Base-by-base conservation (phyloP, 2,329 filamentous ascomycete genomes). In the Pyrenochaeta sp. region DNA sequence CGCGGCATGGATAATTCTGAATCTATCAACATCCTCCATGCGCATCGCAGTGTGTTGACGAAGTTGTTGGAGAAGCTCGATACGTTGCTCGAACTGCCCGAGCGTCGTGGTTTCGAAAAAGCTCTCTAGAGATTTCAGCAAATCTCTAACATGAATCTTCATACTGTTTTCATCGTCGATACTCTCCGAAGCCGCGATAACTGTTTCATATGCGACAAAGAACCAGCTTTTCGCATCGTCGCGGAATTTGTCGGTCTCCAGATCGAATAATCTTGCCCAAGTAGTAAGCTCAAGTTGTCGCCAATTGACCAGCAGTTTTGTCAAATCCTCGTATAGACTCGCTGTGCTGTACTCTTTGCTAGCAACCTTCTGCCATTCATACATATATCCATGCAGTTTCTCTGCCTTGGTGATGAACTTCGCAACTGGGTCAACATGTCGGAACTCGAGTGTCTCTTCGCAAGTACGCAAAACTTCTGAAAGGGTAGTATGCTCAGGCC, bases 301-400 rank as follows among this genome's bases (percentile, higher is more conserved):
- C 96, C 96, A 99, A 69, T 85, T 86, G 49, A 98, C 89, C 45
- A 97, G 89, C 21, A 91, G 85, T 44, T 87, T 85, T 0, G 93
- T 97, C 11, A 98, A 78, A 39, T 87, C 84, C 56, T 96, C 89
- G 62, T 96, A 92, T 2, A 93, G 79, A 9, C 82, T 74, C 1
- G 84, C 82, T 1, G 89, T 90, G 9, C 86, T 89, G 72, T 90
- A 91, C 32, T 90, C 86, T 58, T 87, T 87, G 78, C 91, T 96
- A 2, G 94, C 93, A 76, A 97, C 93, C 36, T 90, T 88, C 73
- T 99, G 92, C 95, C 95, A 99, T 75, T 98, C 92, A 59, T 97
- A 89, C 43, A 99, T 85, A 61, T 89, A 88, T 0, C 82, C 83
- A 75, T 98, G 91, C 4, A 99, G 82, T 60, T 94, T 92, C 75